These are phyloP conservation scores for Raphanus sativus DNA, from an alignment of 345 rosid genomes.

Conservation along the genomic window DNA sequence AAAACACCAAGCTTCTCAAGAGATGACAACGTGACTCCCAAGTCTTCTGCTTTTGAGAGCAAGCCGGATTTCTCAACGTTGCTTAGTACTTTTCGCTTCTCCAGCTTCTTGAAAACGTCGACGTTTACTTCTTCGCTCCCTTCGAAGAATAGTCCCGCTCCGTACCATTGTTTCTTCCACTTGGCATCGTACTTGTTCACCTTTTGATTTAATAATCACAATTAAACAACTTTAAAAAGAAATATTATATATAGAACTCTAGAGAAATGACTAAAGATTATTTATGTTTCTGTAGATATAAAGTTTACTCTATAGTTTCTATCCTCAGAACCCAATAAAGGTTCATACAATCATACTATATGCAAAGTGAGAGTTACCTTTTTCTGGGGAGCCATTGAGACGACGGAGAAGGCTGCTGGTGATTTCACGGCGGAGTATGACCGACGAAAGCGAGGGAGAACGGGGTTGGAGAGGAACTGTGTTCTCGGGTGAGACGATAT, in stretches of 20 bases:
- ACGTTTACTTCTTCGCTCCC: conserved; percentile 80
- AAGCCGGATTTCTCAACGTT: conserved; percentile 85
- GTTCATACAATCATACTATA: no score
- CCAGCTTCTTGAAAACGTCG: conserved; percentile 91
- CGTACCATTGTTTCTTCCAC: conserved; percentile 92
- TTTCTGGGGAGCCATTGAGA: conserved; percentile 77
- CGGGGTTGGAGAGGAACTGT: conserved; percentile 38
- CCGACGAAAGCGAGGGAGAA: conserved; percentile 30
- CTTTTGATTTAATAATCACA: conserved; percentile 42
- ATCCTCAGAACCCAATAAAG: no score
- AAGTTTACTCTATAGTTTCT: no score
- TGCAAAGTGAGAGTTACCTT: conserved; percentile 49
- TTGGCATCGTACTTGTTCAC: conserved; percentile 67
- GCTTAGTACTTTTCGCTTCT: conserved; percentile 80
- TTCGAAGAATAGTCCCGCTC: conserved; percentile 84
- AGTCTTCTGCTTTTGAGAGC: conserved; percentile 73
- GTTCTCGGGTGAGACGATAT: conserved; percentile 48
- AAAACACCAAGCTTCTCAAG: conserved; percentile 80
- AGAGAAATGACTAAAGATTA: no score
- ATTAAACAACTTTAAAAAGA: not conserved
- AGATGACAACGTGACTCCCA: conserved; percentile 79
- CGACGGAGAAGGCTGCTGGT: conserved; percentile 44
- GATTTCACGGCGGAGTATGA: conserved; percentile 36
- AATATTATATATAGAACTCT: no score
- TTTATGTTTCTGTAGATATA: no score